Conservation (phyloP, 345 rosid genomes). For the Euclidium syriacum region DNA sequence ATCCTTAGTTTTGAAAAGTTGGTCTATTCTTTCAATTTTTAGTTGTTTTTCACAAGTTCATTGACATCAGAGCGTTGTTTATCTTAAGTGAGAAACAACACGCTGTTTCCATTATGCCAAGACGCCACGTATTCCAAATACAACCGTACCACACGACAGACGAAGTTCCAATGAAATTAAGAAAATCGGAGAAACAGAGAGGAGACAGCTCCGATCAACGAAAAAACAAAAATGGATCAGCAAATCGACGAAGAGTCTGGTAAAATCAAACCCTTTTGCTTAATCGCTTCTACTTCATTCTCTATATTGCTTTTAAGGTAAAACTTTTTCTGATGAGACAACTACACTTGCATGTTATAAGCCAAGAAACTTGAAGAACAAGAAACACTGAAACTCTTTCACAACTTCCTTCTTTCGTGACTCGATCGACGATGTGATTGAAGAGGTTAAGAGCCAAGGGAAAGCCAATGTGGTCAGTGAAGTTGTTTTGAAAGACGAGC, state of each 20-base stretch:
- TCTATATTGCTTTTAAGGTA: background rate
- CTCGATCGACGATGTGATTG: slow-evolving; percentile 75
- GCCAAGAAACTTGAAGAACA: slow-evolving; percentile 91
- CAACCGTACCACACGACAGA: slow-evolving; percentile 8
- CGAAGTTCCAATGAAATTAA: background rate
- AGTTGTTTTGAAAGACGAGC: slow-evolving; percentile 49
- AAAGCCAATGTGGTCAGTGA: slow-evolving; percentile 45
- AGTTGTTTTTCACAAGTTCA: no score
- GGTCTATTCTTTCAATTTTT: no score
- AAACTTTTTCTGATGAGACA: slow-evolving; percentile 45
- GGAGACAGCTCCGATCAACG: slow-evolving; percentile 1
- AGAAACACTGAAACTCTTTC: slow-evolving; percentile 93
- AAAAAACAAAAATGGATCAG: slow-evolving; percentile 29
- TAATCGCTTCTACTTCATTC: background rate
- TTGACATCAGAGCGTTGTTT: slow-evolving; percentile 1
- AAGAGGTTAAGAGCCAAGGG: slow-evolving; percentile 56
- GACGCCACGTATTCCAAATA: slow-evolving; percentile 15
- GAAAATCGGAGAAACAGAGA: background rate
- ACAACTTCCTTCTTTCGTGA: slow-evolving; percentile 69
- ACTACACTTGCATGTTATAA: slow-evolving; percentile 85
- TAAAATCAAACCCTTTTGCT: background rate
- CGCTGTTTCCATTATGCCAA: background rate
- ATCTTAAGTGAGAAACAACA: background rate
- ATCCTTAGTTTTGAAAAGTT: no score
- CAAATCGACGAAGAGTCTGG: slow-evolving; percentile 40